Percentiles rank a stretch among this genome's conserved stretches.
Evolutionary conservation across 1,284 basidiomycete genomes (phyloP).

Genomic region (Xerocomus nothofagi): DNA sequence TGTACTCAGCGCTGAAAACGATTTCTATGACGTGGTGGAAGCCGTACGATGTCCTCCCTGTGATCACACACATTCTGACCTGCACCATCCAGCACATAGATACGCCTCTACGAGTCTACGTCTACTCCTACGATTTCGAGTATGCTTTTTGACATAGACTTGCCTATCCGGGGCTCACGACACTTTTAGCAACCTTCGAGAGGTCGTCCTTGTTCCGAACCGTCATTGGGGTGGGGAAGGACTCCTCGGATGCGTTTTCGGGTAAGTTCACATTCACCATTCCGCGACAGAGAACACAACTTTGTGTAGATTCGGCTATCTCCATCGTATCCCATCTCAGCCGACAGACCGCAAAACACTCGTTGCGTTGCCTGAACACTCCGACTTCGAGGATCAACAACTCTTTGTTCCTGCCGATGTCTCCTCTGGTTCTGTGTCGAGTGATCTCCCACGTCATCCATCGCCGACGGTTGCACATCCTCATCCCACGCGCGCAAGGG

Average conservation of each 20-base stretch:
- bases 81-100: constrained; percentile 72
- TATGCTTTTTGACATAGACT: constrained; percentile 43
- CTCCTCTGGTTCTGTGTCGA: constrained; percentile 10
- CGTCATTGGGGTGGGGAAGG: constrained; percentile 96
- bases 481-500: constrained; percentile 29
- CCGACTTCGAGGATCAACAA: constrained; percentile 59
- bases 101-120: constrained; percentile 90
- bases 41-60: constrained; percentile 52
- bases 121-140: constrained; percentile 98
- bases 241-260: constrained; percentile 90
- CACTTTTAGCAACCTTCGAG: constrained; percentile 72
- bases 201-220: constrained; percentile 92
- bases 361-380: constrained; percentile 48
- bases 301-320: constrained; percentile 64
- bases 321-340: constrained; percentile 86
- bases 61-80: constrained; percentile 13
- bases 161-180: constrained; percentile 10
- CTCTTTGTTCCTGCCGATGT: constrained; percentile 74
- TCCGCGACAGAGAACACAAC: constrained; percentile 4
- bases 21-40: constrained; percentile 97
- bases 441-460: constrained; percentile 14
- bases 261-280: constrained; percentile 50
- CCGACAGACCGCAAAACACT: constrained; percentile 54
- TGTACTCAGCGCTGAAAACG: constrained; percentile 86
- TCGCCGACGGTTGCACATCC: constrained; percentile 31